Evolutionary conservation across 495 filamentous ascomycete species (phyloP).

Genomic region (Aspergillus bridgeri): DNA sequence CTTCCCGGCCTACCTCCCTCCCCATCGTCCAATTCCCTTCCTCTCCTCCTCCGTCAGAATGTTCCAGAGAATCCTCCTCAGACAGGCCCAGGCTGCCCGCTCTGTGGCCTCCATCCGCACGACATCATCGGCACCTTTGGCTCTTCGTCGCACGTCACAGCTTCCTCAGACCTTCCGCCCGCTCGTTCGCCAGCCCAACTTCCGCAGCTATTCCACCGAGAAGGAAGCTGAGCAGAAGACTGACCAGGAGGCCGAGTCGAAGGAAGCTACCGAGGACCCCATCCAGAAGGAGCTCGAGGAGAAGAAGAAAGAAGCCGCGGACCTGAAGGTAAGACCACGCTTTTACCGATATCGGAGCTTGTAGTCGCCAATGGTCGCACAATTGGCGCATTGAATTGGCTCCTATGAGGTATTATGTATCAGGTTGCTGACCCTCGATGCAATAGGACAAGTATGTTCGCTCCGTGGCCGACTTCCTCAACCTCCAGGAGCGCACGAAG

Average conservation of each 20-base stretch:
- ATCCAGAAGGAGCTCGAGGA: slow-evolving; percentile 68
- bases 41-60: slow-evolving; percentile 26
- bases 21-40: slow-evolving; percentile 8
- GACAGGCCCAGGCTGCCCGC: slow-evolving; percentile 42
- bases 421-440: neutral
- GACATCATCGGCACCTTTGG: slow-evolving; percentile 29
- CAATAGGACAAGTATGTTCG: slow-evolving; percentile 89
- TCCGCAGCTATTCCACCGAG: slow-evolving; percentile 44
- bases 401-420: neutral
- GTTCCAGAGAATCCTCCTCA: slow-evolving; percentile 45
- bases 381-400: neutral
- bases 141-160: slow-evolving; percentile 38
- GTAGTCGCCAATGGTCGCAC: too few species aligned
- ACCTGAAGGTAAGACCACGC: slow-evolving; percentile 68
- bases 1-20: slow-evolving; percentile 1
- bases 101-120: slow-evolving; percentile 35
- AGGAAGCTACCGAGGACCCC: slow-evolving; percentile 42
- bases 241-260: slow-evolving; percentile 29
- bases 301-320: slow-evolving; percentile 77
- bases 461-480: slow-evolving; percentile 91
- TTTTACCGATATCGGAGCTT: slow-evolving; percentile 1
- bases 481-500: slow-evolving; percentile 90
- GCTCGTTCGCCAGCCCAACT: slow-evolving; percentile 26
- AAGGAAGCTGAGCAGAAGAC: slow-evolving; percentile 33
- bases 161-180: slow-evolving; percentile 25